These are phyloP conservation scores for Pichia sp. DNA, from an alignment of 1,139 yeast genomes.

Conservation along the genomic window DNA sequence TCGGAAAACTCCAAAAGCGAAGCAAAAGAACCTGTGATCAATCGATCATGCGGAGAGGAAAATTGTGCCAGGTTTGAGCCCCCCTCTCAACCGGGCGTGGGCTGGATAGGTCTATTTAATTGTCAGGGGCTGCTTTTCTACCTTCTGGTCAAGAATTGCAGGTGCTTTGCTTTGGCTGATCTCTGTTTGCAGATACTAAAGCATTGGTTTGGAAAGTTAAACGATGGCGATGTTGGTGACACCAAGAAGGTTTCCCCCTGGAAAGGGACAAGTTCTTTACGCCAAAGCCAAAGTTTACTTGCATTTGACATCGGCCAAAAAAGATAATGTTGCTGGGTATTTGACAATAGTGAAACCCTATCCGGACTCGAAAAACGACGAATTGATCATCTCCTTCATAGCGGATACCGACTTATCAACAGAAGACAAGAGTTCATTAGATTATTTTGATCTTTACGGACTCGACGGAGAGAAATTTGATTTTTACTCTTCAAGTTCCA, in stretches of 20 bases:
- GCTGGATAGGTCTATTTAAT: background rate
- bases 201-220: background rate
- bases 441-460: slow-evolving; percentile 31
- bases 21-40: background rate
- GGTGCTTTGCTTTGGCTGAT: background rate
- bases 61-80: background rate
- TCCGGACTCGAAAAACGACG: slow-evolving; percentile 47
- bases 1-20: background rate
- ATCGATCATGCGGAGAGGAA: background rate
- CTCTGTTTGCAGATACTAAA: background rate
- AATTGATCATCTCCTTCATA: slow-evolving; percentile 66
- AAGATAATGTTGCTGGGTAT: slow-evolving; percentile 77
- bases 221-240: slow-evolving; percentile 1
- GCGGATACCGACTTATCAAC: slow-evolving; percentile 50
- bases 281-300: slow-evolving; percentile 70
- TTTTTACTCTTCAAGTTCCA: slow-evolving; percentile 19
- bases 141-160: background rate
- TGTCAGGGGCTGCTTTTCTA: background rate
- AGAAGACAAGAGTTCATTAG: slow-evolving; percentile 32
- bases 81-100: slow-evolving; percentile 1
- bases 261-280: slow-evolving; percentile 39
- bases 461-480: slow-evolving; percentile 29
- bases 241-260: slow-evolving; percentile 25
- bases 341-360: slow-evolving; percentile 58
- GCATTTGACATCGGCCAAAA: slow-evolving; percentile 71